phyloP scores from a whole-genome alignment of 2,329 filamentous ascomycete genomes.

The Cladophialophora bantiana region DNA sequence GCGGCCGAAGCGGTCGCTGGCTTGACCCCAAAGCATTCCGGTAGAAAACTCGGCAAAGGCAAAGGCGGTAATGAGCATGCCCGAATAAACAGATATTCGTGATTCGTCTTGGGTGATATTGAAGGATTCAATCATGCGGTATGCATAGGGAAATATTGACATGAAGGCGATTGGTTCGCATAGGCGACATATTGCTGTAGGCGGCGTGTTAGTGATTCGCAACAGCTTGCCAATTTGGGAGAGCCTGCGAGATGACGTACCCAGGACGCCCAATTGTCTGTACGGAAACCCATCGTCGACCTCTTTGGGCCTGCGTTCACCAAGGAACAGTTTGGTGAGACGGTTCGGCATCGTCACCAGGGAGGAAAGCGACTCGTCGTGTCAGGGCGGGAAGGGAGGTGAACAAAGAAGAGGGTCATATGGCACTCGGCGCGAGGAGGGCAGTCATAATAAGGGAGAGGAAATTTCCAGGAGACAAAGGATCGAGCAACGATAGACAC shows the following conservation, averaged over 20 bases:
- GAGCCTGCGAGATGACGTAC: constrained; percentile 46
- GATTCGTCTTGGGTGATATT: constrained; percentile 78
- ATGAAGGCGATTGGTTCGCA: constrained; percentile 99
- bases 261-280: constrained; percentile 61
- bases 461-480: constrained; percentile 37
- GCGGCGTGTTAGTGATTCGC: constrained; percentile 32
- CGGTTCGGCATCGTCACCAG: constrained; percentile 32
- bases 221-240: constrained; percentile 32
- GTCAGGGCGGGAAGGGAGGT: constrained; percentile 30
- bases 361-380: constrained; percentile 18
- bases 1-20: constrained; percentile 90
- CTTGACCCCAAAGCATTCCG: constrained; percentile 87
- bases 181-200: constrained; percentile 84
- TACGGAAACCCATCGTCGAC: constrained; percentile 61
- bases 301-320: constrained; percentile 29
- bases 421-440: constrained; percentile 26
- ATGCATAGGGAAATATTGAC: constrained; percentile 98
- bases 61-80: constrained; percentile 95
- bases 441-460: constrained; percentile 32
- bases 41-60: constrained; percentile 95
- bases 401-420: constrained; percentile 32
- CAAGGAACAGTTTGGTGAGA: constrained; percentile 28
- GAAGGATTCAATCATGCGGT: constrained; percentile 96
- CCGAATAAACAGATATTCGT: constrained; percentile 88
- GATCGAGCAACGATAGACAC: constrained; percentile 26